These are phyloP conservation scores for Capsicum chinense DNA, from an alignment of 257 asterid species.

Conservation along the genomic window DNA sequence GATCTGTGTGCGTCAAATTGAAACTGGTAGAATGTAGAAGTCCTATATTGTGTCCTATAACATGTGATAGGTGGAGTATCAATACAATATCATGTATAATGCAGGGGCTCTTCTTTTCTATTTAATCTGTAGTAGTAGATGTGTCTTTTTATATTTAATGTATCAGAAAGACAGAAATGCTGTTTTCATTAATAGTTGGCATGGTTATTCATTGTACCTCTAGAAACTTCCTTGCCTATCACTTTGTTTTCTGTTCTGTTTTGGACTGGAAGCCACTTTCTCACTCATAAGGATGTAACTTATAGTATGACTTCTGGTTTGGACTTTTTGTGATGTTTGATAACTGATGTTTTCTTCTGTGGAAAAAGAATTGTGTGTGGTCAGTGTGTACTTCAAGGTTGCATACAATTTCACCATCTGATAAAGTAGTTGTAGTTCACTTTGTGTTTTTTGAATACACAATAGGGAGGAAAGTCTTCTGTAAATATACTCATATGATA, in stretches of 20 bases:
- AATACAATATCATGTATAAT: background rate
- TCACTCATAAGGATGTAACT: background rate
- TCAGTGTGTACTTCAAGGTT: background rate
- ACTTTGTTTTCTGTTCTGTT: background rate
- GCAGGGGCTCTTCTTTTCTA: background rate
- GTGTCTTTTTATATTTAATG: background rate
- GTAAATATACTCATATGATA: background rate
- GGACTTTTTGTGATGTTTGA: background rate
- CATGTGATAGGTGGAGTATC: background rate
- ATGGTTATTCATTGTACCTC: background rate
- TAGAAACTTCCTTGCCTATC: background rate
- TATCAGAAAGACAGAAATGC: slow-evolving; percentile 3
- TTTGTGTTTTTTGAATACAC: background rate
- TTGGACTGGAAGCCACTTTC: slow-evolving; percentile 4
- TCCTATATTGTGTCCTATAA: background rate
- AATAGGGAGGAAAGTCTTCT: slow-evolving; percentile 5
- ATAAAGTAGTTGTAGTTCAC: background rate
- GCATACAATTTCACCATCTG: background rate
- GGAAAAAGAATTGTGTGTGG: background rate
- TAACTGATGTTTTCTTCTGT: background rate
- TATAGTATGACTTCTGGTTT: background rate
- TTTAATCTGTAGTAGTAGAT: slow-evolving; percentile 3
- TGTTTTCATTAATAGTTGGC: background rate
- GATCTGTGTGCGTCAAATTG: background rate
- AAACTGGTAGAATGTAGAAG: background rate